A percentile compares a stretch with the other conserved stretches of the same genome.
These are phyloP conservation scores for Boletus rubescentipes DNA, from an alignment of 768 basidiomycete species.

Conservation along the genomic window DNA sequence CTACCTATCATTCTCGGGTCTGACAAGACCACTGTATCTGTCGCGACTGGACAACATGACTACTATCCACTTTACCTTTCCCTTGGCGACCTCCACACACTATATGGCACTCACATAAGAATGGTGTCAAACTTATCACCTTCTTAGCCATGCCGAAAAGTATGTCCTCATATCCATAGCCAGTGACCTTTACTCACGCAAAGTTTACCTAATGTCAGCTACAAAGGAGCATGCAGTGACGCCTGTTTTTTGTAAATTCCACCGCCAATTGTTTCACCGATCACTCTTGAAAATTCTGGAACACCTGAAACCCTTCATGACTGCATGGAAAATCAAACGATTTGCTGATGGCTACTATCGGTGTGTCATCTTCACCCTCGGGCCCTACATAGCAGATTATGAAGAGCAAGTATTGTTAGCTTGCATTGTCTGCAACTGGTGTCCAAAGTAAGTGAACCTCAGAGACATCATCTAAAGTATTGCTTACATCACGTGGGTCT, in stretches of 20 bases:
- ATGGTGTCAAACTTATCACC: neutral
- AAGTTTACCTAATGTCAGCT: neutral
- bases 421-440: conserved; percentile 37
- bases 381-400: conserved; percentile 41
- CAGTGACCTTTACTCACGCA: no score
- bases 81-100: conserved; percentile 1
- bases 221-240: neutral
- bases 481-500: no score
- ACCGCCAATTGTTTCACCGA: neutral
- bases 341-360: neutral
- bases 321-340: neutral
- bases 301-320: neutral
- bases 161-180: neutral
- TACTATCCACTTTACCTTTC: conserved; percentile 4
- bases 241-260: neutral
- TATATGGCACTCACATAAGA: neutral
- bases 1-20: neutral
- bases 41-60: conserved; percentile 1
- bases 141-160: conserved; percentile 9
- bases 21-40: neutral
- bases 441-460: conserved; percentile 6
- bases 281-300: neutral
- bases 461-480: no score
- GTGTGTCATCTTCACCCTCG: conserved; percentile 4
- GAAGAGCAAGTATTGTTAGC: conserved; percentile 37